Percentiles rank a stretch among this genome's conserved stretches.
Evolutionary conservation across 768 basidiomycete genomes (phyloP).

Genomic region (Naganishia vaughanmartiniae): DNA sequence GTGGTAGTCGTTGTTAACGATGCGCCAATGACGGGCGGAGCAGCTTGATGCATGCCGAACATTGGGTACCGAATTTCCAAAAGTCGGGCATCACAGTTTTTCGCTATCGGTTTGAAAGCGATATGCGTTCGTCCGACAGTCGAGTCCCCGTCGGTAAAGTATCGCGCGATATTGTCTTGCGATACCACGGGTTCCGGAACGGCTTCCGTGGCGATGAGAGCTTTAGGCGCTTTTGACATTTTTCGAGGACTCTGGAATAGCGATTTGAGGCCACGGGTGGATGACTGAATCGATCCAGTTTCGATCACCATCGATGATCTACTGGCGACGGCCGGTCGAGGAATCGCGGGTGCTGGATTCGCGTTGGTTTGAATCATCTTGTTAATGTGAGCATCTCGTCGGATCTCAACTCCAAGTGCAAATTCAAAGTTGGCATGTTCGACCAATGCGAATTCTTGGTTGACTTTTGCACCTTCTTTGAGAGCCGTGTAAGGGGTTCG

Average conservation of each 20-base stretch:
- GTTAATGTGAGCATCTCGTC: conserved; percentile 78
- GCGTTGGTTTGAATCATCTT: conserved; percentile 64
- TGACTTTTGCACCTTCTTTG: conserved; percentile 45
- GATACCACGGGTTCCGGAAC: background rate
- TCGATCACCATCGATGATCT: conserved; percentile 42
- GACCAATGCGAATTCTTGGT: conserved; percentile 53
- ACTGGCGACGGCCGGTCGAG: conserved; percentile 38
- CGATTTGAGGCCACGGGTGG: conserved; percentile 51
- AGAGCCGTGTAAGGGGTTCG: conserved; percentile 63
- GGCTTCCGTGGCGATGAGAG: conserved; percentile 4
- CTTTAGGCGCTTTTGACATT: conserved; percentile 48
- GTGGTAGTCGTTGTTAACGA: background rate
- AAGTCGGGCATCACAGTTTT: conserved; percentile 76
- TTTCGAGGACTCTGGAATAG: conserved; percentile 55
- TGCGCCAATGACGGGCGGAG: background rate
- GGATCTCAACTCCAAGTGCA: conserved; percentile 81
- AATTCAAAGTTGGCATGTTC: conserved; percentile 88
- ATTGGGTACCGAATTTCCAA: conserved; percentile 63
- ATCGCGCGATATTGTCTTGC: conserved; percentile 43
- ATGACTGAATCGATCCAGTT: conserved; percentile 58
- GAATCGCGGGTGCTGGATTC: conserved; percentile 56
- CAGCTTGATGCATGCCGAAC: conserved; percentile 44
- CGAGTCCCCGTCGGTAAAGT: conserved; percentile 41
- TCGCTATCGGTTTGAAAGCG: conserved; percentile 79
- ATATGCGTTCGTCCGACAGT: conserved; percentile 83